These are phyloP conservation scores for Diaporthe aspalathi DNA, from an alignment of 2,329 filamentous ascomycete species.

Conservation along the genomic window DNA sequence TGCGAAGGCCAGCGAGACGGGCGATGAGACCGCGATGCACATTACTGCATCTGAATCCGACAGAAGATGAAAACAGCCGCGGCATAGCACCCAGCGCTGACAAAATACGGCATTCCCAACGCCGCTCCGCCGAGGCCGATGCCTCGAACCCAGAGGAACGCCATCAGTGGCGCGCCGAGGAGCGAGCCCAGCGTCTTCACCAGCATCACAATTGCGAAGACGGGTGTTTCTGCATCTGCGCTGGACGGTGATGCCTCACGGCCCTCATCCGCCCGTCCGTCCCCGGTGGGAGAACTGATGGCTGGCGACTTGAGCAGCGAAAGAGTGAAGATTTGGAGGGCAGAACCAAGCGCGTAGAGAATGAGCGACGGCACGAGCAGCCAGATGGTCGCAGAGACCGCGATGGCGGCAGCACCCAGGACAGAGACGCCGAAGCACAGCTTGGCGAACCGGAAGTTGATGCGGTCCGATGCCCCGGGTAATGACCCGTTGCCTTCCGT, in stretches of 20 bases:
- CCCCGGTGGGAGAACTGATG: slow-evolving; percentile 45
- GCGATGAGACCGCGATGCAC: not conserved
- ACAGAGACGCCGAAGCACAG: slow-evolving; percentile 53
- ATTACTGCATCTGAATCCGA: slow-evolving; percentile 22
- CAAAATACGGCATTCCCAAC: slow-evolving; percentile 55
- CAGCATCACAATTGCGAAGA: slow-evolving; percentile 65
- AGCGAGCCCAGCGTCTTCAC: slow-evolving; percentile 61
- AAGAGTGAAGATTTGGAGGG: slow-evolving; percentile 61
- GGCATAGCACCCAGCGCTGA: slow-evolving; percentile 53
- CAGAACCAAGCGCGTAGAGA: slow-evolving; percentile 61
- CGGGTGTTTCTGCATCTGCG: slow-evolving; percentile 51
- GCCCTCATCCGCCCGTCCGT: slow-evolving; percentile 24
- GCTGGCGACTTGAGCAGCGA: slow-evolving; percentile 59
- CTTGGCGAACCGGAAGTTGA: slow-evolving; percentile 51
- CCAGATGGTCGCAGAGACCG: slow-evolving; percentile 52
- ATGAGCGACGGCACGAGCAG: slow-evolving; percentile 56
- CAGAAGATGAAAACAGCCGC: slow-evolving; percentile 50
- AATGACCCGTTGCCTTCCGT: slow-evolving; percentile 40
- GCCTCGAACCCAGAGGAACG: slow-evolving; percentile 58
- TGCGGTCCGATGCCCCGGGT: slow-evolving; percentile 42
- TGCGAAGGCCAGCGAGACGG: not conserved
- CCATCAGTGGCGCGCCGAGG: slow-evolving; percentile 60
- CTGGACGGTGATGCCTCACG: slow-evolving; percentile 25
- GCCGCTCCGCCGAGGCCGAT: slow-evolving; percentile 51
- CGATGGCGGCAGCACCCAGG: slow-evolving; percentile 57